Percentiles rank a stretch among this genome's conserved stretches.
Conservation (phyloP, 2,329 filamentous ascomycete species). For the Colletotrichum ledebouriae region DNA sequence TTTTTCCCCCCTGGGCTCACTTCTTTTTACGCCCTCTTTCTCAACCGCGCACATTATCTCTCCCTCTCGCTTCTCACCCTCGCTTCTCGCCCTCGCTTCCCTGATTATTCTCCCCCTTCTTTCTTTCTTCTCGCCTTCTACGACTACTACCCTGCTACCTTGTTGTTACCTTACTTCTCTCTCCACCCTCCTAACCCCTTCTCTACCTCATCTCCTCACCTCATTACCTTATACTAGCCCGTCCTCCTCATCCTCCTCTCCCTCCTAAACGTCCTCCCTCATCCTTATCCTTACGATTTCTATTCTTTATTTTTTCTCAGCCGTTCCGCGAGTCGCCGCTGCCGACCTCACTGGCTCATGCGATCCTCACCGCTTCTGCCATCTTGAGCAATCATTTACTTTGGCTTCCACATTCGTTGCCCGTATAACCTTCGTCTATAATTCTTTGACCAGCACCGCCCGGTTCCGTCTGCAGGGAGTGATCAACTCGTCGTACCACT, state of each 20-base stretch:
- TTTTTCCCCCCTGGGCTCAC: slow-evolving; percentile 12
- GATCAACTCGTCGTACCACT: slow-evolving; percentile 20
- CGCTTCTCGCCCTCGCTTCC: slow-evolving; percentile 41
- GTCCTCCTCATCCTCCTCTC: slow-evolving; percentile 47
- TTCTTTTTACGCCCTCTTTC: slow-evolving; percentile 24
- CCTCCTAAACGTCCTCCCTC: slow-evolving; percentile 41
- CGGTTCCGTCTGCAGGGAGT: slow-evolving; percentile 39
- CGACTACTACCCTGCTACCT: slow-evolving; percentile 47
- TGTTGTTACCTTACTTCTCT: slow-evolving; percentile 45
- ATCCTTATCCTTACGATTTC: slow-evolving; percentile 48
- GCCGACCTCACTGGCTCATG: slow-evolving; percentile 38
- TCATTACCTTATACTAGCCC: slow-evolving; percentile 46
- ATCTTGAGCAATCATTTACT: slow-evolving; percentile 39
- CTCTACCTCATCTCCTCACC: slow-evolving; percentile 43
- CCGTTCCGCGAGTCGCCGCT: slow-evolving; percentile 34
- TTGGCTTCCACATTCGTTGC: slow-evolving; percentile 44
- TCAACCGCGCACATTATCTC: slow-evolving; percentile 29
- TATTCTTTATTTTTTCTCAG: slow-evolving; percentile 48
- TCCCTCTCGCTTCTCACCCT: slow-evolving; percentile 47
- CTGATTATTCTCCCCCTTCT: slow-evolving; percentile 50
- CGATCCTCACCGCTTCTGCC: slow-evolving; percentile 40
- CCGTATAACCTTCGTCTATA: slow-evolving; percentile 43
- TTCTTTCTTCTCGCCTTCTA: slow-evolving; percentile 49
- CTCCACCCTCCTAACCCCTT: slow-evolving; percentile 42
- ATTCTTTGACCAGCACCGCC: slow-evolving; percentile 41